Base-by-base conservation (phyloP, 2,329 filamentous ascomycete species). In the Ceratocystis harringtonii region DNA sequence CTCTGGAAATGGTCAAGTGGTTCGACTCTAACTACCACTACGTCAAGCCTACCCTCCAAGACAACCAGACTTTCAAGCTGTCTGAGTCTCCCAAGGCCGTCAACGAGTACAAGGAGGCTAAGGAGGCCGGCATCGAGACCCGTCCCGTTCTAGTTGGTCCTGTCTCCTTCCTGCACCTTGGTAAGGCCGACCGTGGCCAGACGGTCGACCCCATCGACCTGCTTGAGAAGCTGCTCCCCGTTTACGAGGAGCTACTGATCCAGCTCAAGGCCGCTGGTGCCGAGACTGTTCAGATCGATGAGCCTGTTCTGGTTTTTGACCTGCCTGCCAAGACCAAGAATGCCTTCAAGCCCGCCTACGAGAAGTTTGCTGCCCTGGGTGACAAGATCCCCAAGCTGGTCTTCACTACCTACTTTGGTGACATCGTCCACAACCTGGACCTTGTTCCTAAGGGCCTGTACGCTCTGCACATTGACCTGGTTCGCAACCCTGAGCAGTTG, bases 11-110 rank as follows among this genome's bases (percentile, higher is more conserved):
- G 94, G 94, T 99, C 74, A 99, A 99, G 84, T 99, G 94, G 94
- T 99, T 99, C 76, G 94, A 99, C 84, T 96, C 91, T 71, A 99
- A 99, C 88, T 99, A 99, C 87, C 94, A 97, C 85, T 99, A 99
- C 79, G 94, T 97, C 81, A 97, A 97, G 87, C 94, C 94, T 70
- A 96, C 94, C 69, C 85, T 99, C 71, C 91, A 96, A 80, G 87
- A 96, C 81, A 88, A 89, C 84, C 94, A 99, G 85, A 87, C 84
- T 75, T 99, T 99, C 87, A 92, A 88, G 80, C 90, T 99, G 69
- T 79, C 82, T 69, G 79, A 84, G 72, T 87, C 87, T 78, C 91
- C 94, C 77, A 99, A 99, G 88, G 91, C 94, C 72, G 89, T 99
- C 70, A 81, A 77, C 72, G 90, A 99, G 78, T 99, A 94, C 85